Conservation (phyloP, 352 stramenopile genomes). For the Salisapilia sapeloensis region DNA sequence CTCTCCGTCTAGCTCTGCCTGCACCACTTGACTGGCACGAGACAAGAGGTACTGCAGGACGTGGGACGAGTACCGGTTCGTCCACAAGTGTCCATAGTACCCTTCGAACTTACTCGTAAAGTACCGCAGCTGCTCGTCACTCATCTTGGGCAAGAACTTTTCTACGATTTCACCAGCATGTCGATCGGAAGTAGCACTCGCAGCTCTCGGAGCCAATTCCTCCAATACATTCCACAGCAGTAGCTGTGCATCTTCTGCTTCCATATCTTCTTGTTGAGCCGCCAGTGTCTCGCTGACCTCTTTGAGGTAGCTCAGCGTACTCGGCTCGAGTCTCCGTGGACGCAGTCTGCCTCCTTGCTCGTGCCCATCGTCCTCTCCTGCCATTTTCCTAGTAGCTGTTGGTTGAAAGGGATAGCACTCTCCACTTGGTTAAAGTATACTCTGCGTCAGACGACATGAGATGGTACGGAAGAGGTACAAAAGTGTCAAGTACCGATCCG, state of each 20-base stretch:
- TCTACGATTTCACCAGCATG: conserved; percentile 57
- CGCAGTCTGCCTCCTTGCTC: conserved; percentile 10
- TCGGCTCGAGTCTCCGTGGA: conserved; percentile 49
- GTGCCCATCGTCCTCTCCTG: background rate
- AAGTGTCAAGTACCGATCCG: too few species aligned
- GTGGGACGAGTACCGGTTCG: conserved; percentile 76
- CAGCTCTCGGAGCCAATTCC: conserved; percentile 51
- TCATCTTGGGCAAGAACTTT: conserved; percentile 56
- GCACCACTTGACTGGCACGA: conserved; percentile 28
- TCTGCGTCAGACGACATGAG: too few species aligned
- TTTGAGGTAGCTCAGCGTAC: conserved; percentile 70
- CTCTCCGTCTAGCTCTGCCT: conserved; percentile 13
- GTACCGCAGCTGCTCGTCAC: conserved; percentile 43
- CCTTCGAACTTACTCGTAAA: conserved; percentile 65
- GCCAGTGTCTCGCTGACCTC: conserved; percentile 67
- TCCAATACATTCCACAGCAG: conserved; percentile 73
- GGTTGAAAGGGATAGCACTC: too few species aligned
- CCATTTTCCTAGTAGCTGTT: too few species aligned
- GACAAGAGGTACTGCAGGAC: conserved; percentile 64
- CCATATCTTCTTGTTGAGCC: conserved; percentile 25
- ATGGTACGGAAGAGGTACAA: too few species aligned
- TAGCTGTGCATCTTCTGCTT: conserved; percentile 32
- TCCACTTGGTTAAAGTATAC: too few species aligned
- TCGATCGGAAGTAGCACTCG: conserved; percentile 56
- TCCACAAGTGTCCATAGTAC: conserved; percentile 73